Base-by-base conservation (phyloP, 2,329 filamentous ascomycete species). In the Aureobasidium lini region DNA sequence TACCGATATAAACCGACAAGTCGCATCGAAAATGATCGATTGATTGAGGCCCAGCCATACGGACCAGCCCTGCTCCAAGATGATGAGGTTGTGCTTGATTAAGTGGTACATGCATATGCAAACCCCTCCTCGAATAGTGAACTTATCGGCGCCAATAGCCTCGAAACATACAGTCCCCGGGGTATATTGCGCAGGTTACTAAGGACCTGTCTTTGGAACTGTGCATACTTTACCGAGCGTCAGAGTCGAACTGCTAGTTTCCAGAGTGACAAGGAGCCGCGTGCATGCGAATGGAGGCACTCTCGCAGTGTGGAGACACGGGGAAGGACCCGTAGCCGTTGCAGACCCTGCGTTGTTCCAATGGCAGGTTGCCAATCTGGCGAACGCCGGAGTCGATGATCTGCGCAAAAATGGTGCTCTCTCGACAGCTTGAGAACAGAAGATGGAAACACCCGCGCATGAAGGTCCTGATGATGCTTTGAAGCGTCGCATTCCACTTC, bases 71-170 rank as follows among this genome's bases (percentile, higher is more conserved):
- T 32, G 44, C 16, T 37, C 32, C 32, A 50, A n/a, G 15, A 50
- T 23, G 37, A 16, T 16, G 47, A 16, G 28, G 28, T 52, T 18
- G 48, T 52, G 48, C 34, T 57, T 13, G 34, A 8, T 47, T 16
- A 18, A 57, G 54, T 48, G 18, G 43, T n/a, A 57, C 54, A 48
- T 48, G 43, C 54, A 57, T 48, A 57, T 57, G 54, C 54, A 39
- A 48, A 57, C 54, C 54, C 54, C 54, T 57, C 49, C 16, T 23
- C 32, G 16, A 48, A 15, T 29, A 6, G 39, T 23, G 42, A 44
- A 57, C 2, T 57, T 18, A 13, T 54, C 50, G 39, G 37, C n/a
- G 29, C 29, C n/a, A 39, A 34, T 34, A 16, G 13, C 29, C 32
- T 23, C 15, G 31, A 29, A 57, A 37, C 40, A 46, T 57, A 6